phyloP scores from a whole-genome alignment of 1,284 basidiomycete genomes.

The Cryptococcus sp. region DNA sequence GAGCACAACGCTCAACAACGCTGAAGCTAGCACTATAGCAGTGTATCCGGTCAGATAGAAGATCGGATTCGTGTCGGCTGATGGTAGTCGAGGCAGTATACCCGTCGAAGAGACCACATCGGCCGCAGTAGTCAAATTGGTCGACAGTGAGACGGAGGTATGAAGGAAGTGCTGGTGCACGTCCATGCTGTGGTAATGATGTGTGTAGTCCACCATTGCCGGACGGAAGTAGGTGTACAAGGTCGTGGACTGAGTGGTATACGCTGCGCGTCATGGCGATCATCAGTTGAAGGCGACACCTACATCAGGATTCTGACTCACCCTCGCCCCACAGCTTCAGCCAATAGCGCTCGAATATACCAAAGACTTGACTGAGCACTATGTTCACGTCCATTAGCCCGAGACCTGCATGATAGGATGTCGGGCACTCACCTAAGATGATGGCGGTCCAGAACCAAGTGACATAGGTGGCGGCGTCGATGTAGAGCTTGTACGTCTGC shows the following conservation, averaged over 20 bases:
- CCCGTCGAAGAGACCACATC: slow-evolving; percentile 3
- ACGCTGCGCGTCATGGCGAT: slow-evolving; percentile 22
- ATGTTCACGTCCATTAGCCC: slow-evolving; percentile 6
- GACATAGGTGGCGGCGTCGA: slow-evolving; percentile 56
- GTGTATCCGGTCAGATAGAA: slow-evolving; percentile 56
- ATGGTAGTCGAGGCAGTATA: slow-evolving; percentile 37
- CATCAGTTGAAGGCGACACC: background rate
- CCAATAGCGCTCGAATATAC: slow-evolving; percentile 61
- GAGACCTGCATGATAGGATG: background rate
- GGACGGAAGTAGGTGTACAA: slow-evolving; percentile 27
- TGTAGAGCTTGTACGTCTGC: slow-evolving; percentile 74
- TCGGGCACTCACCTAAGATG: slow-evolving; percentile 32
- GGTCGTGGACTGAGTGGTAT: slow-evolving; percentile 25
- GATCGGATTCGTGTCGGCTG: slow-evolving; percentile 49
- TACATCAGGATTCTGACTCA: slow-evolving; percentile 13
- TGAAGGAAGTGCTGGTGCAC: slow-evolving; percentile 36
- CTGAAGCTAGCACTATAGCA: slow-evolving; percentile 17
- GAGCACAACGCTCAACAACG: slow-evolving; percentile 35
- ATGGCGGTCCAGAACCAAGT: slow-evolving; percentile 47
- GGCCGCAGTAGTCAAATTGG: slow-evolving; percentile 2
- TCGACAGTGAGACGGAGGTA: slow-evolving; percentile 8
- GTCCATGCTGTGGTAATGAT: slow-evolving; percentile 22
- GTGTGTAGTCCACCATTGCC: slow-evolving; percentile 10
- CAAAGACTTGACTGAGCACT: slow-evolving; percentile 58
- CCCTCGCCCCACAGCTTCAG: slow-evolving; percentile 64